Evolutionary conservation across 108 stramenopile genomes (phyloP), one percentile per base, ranked within the genome.

Genomic region (Skeletonema grethae): DNA sequence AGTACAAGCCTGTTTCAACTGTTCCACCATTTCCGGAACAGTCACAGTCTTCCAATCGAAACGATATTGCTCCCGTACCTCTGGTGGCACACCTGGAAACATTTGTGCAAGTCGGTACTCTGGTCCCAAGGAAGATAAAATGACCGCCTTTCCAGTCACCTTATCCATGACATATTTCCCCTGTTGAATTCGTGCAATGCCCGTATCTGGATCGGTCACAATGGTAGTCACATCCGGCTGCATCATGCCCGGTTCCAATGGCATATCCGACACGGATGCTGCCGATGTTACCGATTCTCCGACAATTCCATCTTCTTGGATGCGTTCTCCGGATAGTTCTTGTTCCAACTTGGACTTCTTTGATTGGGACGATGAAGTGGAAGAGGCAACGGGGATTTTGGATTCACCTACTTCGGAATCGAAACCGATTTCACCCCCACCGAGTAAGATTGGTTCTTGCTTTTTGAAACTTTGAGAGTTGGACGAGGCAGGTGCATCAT

Each of bases 141-240:
- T 73, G 29, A 95, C 90, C 0, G 90, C 86, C 73, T 89, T 90
- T 0, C 89, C 83, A 2, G 93, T 95, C 15, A 90, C 86, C 39
- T 92, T 87, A 80, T 95, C 93, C 90, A 91, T 85, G 32, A 95
- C 93, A 35, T 77, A 79, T 36, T 90, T 79, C 15, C 93, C 93
- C 79, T 95, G 90, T 46, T 76, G 74, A 35, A 95, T 82, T 18
- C 88, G 62, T 70, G 86, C 89, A 50, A 88, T 85, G 32, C 93
- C 93, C 13, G 90, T 92, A 67, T 90, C 93, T 63, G 91, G 89
- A 62, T 95, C 93, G 24, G 89, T 83, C 36, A 90, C 71, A 62
- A 90, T 65, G 13, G 86, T 87, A 25, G 88, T 88, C 1, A 93
- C 80, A 24, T 85, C 84, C 10, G 92, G 92, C 39, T 89, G 87